Conservation (phyloP, 75 land plant species). For the Pinus taeda region DNA sequence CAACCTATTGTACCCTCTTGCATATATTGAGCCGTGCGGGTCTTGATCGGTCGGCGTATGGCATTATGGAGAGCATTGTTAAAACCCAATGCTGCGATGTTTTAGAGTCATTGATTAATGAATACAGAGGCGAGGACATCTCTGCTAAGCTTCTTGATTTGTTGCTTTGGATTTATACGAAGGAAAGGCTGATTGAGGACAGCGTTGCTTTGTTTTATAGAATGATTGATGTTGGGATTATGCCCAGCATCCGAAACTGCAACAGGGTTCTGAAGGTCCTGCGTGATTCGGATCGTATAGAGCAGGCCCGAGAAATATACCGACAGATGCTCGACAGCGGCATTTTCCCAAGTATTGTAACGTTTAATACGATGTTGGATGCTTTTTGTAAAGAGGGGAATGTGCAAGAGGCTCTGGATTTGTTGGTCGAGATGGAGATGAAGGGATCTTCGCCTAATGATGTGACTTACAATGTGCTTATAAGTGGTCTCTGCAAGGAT, state of each 20-base stretch:
- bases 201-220: constrained; percentile 23
- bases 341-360: constrained; percentile 43
- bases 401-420: constrained; percentile 27
- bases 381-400: constrained; percentile 46
- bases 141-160: constrained; percentile 25
- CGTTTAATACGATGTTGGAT: constrained; percentile 64
- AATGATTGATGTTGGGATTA: constrained; percentile 24
- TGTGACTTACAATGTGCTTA: constrained; percentile 56
- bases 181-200: constrained; percentile 24
- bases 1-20: constrained; percentile 18
- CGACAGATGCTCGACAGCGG: constrained; percentile 37
- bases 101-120: constrained; percentile 26
- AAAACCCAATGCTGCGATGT: constrained; percentile 15
- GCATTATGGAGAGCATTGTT: constrained; percentile 18
- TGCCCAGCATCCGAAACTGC: constrained; percentile 40
- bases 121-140: not conserved
- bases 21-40: constrained; percentile 19
- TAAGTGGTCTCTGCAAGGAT: constrained; percentile 48
- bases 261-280: constrained; percentile 34
- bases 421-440: constrained; percentile 51
- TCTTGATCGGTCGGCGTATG: constrained; percentile 17
- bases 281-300: constrained; percentile 22
- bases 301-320: constrained; percentile 45
- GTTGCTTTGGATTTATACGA: constrained; percentile 33
- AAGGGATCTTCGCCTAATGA: constrained; percentile 40